Evolutionary conservation across 345 rosid genomes (phyloP), one percentile per base, ranked within the genome.

Genomic region (Clausena lansium): DNA sequence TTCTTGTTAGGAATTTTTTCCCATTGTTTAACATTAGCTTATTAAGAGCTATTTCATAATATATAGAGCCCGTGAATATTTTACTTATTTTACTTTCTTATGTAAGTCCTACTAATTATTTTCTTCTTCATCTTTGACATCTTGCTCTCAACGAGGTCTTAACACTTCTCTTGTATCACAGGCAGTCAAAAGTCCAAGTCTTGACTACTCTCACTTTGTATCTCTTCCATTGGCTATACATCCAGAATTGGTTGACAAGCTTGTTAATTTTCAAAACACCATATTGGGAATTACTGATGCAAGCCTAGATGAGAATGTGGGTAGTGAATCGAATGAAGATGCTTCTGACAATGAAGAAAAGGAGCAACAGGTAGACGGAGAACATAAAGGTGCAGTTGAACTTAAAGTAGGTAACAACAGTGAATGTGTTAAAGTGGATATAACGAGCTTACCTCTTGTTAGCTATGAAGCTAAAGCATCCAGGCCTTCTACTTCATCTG

Each of bases 221-320:
- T 92, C 98, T 54, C 97, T 96, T 81, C 99, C 98, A 68, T 72
- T 94, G 86, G 99, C 95, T 38, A 80, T 90, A 88, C 86, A 96
- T 78, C 90, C 92, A 11, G 91, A 79, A 83, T 82, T 96, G 87
- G 93, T 92, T 71, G 91, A 81, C 45, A 96, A 90, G 87, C 97
- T 94, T 54, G 62, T 88, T 82, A 77, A 79, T 66, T 92, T 96
- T 83, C 97, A 91, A 88, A 91, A 90, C 69, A 73, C 85, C 70
- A 84, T 92, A 74, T 82, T 96, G 79, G 91, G 85, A 72, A 85
- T 36, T 38, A 47, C 68, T 33, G 77, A 58, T 79, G 68, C 78
- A 75, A 61, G 32, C 24, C 67, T 30, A 65, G 79, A 76, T 69
- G 85, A 80, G 66, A 79, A 73, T 41, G 39, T 41, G 70, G 86